Evolutionary conservation across 169 alveolate species (phyloP).

Genomic region (Eimeria sp.): DNA sequence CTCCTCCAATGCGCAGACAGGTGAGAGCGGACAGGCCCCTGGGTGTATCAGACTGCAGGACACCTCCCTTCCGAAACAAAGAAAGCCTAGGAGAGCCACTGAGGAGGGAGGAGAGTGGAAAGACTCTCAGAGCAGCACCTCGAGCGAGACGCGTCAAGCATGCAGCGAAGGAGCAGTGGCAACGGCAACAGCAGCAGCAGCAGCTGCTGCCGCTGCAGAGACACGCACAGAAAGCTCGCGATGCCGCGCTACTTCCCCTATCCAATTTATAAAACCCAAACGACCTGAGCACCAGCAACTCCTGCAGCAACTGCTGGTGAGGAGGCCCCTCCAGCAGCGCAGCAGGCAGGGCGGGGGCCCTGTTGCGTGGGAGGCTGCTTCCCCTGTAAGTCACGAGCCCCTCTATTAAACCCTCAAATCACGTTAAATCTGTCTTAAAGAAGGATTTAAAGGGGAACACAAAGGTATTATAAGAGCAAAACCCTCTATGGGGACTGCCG

Average conservation of each 20-base stretch:
- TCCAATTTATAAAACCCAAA: not conserved
- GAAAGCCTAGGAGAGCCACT: not conserved
- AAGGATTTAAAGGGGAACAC: not conserved
- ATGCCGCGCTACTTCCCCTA: constrained; percentile 22
- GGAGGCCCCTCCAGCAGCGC: constrained; percentile 68
- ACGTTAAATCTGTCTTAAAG: not conserved
- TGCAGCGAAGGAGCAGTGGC: constrained; percentile 47
- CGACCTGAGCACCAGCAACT: constrained; percentile 27
- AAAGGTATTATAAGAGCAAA: not conserved
- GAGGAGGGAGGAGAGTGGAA: not conserved
- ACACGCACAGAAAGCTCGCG: constrained; percentile 6
- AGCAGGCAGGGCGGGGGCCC: constrained; percentile 53
- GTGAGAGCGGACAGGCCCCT: constrained; percentile 16
- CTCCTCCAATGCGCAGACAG: not conserved
- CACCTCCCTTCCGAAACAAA: not conserved
- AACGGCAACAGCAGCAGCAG: constrained; percentile 59
- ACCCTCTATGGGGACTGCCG: not conserved
- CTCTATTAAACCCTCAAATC: not conserved
- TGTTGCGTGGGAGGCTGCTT: constrained; percentile 52
- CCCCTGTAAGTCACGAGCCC: not conserved
- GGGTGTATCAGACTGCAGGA: not conserved
- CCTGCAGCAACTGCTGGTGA: constrained; percentile 63
- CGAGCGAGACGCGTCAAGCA: not conserved
- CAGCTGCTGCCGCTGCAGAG: constrained; percentile 26
- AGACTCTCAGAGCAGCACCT: not conserved